Base-by-base conservation (phyloP, 2,329 filamentous ascomycete species). In the Chaetomium sp. region DNA sequence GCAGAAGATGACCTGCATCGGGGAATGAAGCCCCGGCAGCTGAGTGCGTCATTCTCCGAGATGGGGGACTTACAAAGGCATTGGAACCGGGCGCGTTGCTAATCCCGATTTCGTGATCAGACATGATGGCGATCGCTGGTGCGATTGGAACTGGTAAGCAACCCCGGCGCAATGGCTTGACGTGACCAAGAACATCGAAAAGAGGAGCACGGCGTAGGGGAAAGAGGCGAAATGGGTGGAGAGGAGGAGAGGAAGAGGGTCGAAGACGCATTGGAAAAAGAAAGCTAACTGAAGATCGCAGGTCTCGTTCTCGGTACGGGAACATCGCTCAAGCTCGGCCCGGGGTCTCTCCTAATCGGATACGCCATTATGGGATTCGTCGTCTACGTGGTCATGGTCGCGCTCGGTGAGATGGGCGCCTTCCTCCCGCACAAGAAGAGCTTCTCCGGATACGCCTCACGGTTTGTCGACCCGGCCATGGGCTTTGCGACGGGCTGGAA, bases 401-500 rank as follows among this genome's bases (percentile, higher is more conserved):
- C 80, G 44, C 76, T 87, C n/a, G 83, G 82, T 49, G 84, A 87
- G 65, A 87, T 87, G 82, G 83, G 82, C 32, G 77, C 84, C 42
- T 86, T 80, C 79, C 69, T 87, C 36, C 84, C 84, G 12, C 70
- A 82, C 56, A 75, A 79, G 53, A 80, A 80, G 65, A 81, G 81
- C 57, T 87, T 87, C 66, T 80, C 82, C 45, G 81, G 82, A 48
- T 87, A 86, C 61, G 83, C 83, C 27, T 75, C 78, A 44, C 77
- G 84, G 51, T 87, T 85, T 70, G 79, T 79, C 61, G 83, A 87
- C 64, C 66, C 67, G 27, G 65, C 66, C n/a, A 63, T 69, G 58
- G 66, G 68, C 0, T 76, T 74, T 50, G 73, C 72, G 9, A 74
- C 74, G 2, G 74, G 70, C 2, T 76, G 74, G 74, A 74, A 75